Conservation (phyloP, 305 asterid genomes). For the Euphrasia arctica region DNA sequence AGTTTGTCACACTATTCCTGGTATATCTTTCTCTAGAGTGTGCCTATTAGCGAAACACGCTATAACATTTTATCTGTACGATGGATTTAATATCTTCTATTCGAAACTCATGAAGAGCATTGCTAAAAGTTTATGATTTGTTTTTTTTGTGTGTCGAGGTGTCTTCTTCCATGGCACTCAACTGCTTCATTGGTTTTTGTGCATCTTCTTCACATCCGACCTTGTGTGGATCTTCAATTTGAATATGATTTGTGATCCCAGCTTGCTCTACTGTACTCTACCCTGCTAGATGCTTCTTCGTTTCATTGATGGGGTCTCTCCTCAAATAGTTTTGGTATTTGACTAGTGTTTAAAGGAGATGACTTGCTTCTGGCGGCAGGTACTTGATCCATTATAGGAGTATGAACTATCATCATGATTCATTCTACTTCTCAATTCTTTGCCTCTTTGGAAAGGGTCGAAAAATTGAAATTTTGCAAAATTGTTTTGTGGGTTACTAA, state of each 20-base stretch:
- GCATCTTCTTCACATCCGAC: conserved; percentile 73
- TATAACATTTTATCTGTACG: conserved; percentile 18
- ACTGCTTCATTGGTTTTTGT: conserved; percentile 92
- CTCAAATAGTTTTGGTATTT: conserved; percentile 54
- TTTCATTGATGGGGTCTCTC: conserved; percentile 61
- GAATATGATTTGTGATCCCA: conserved; percentile 78
- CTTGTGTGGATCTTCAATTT: conserved; percentile 92
- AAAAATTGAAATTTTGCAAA: no score
- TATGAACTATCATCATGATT: not conserved
- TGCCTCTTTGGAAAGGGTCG: not conserved
- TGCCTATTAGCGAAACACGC: conserved; percentile 26
- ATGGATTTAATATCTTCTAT: conserved; percentile 36
- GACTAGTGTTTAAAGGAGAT: conserved; percentile 39
- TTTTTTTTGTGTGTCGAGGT: conserved; percentile 89
- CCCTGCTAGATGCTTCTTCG: conserved; percentile 83
- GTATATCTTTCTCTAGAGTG: conserved; percentile 21
- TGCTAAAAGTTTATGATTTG: conserved; percentile 65
- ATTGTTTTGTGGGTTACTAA: no score
- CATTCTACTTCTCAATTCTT: not conserved
- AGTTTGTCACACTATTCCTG: conserved; percentile 45
- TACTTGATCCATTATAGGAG: conserved; percentile 32
- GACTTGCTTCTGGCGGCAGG: conserved; percentile 1
- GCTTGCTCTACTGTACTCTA: conserved; percentile 40
- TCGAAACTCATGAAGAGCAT: conserved; percentile 29
- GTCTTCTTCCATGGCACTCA: conserved; percentile 47